Base-by-base conservation (phyloP, 2,329 filamentous ascomycete species). In the Trichoderma sp. region DNA sequence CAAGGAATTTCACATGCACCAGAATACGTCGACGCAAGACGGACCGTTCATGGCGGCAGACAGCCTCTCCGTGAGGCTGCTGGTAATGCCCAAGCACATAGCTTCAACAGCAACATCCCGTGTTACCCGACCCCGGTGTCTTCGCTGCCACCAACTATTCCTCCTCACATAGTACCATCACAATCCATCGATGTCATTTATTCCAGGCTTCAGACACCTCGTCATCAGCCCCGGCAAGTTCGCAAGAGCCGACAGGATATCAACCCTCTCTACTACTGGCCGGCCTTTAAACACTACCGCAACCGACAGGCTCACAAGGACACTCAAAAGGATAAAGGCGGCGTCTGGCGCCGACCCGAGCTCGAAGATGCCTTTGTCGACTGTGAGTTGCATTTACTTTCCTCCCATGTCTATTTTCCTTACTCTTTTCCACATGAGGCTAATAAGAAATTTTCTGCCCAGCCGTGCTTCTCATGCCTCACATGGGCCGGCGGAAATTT, bases 321-420 rank as follows among this genome's bases (percentile, higher is more conserved):
- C 71, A 85, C 86, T 71, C 81, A 83, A 72, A 88, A 90, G 75
- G 85, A 88, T 74, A 88, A 90, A 76, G 82, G 79, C 87, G 90
- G 90, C 84, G 90, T 68, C 50, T 83, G 81, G 81, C 79, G 81
- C 57, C 79, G 81, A 47, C 84, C 88, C 3, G 85, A 88, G 74
- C 83, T 92, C 9, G 90, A 92, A 77, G 85, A 88, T 82, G 88
- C 88, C 39, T 92, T 92, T 76, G 85, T 92, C 72, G 90, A 92
- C 81, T 88, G 90, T 91, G 80, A 82, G 86, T 58, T 62, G 12
- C 68, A 6, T 11, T 12, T 26, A 8, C 30, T 36, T 28, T 13
- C 23, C 13, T 23, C 20, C 5, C 47, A 53, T 12, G n/a, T 23
- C 47, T 20, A 2, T 12, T 12, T 53, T 13, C 12, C n/a, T 20